Evolutionary conservation across 257 asterid genomes (phyloP), one percentile per base, ranked within the genome.

Genomic region (Asclepias syriaca): DNA sequence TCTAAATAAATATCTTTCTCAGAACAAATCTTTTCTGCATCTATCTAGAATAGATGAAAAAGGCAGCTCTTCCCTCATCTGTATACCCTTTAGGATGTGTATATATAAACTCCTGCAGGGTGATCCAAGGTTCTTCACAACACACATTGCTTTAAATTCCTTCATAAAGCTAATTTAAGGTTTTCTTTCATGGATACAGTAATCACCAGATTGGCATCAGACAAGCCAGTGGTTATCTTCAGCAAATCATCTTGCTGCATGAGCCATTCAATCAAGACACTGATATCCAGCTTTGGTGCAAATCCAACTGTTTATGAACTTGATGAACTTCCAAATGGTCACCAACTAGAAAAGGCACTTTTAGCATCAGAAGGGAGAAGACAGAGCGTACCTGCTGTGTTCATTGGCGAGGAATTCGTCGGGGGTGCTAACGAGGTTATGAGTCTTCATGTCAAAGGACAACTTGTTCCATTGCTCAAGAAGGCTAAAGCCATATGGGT

Each of bases 401-500:
- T 85, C 80, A 87, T 92, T 14, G 89, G 84, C 71, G 82, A 88
- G 61, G 84, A 86, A 57, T 60, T 86, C 15, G 82, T 86, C 6
- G 97, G 97, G 0, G 95, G 96, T 2, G 79, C 96, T 6, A 74
- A 84, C 73, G 97, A 92, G 77, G 84, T 88, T 27, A 86, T 92
- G 93, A 85, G 91, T 73, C 93, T 92, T 22, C 91, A 92, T 76
- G 80, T 92, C 51, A 82, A 83, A 71, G 96, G 96, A 29, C 69
- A 81, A 72, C 87, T 92, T 3, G 81, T 84, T 49, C 89, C 88
- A 24, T 70, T 85, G 77, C 97, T 92, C 80, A 89, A 74, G 85
- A 83, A 92, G 74, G 97, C 92, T 72, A 84, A 76, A 77, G 96
- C 97, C 53, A 84, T 92, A 4, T 92, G 97, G 97, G 37, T 88